Percentiles rank a stretch among this genome's conserved stretches.
Evolutionary conservation across 2,329 filamentous ascomycete genomes (phyloP).

Genomic region (Xylariales sp.): DNA sequence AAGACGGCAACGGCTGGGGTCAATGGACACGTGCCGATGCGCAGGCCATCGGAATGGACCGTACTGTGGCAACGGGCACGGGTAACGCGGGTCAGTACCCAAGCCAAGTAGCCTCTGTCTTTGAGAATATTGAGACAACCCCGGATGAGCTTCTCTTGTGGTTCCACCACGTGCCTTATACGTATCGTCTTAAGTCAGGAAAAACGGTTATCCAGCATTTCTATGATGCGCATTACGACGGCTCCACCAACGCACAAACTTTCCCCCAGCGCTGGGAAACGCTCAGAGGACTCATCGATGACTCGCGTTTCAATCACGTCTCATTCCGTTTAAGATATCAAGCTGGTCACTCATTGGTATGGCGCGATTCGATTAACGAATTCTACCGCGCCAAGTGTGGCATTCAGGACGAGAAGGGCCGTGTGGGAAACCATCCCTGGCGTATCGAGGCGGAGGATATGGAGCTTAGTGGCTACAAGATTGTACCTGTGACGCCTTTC

Average conservation of each 20-base stretch:
- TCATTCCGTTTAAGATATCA: slow-evolving; percentile 59
- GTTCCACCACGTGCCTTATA: slow-evolving; percentile 73
- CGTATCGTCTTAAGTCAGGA: slow-evolving; percentile 53
- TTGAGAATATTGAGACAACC: slow-evolving; percentile 57
- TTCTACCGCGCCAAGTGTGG: slow-evolving; percentile 60
- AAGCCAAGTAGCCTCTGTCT: slow-evolving; percentile 50
- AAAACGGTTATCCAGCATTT: slow-evolving; percentile 59
- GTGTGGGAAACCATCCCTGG: slow-evolving; percentile 58
- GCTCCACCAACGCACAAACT: slow-evolving; percentile 54
- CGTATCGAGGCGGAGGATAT: slow-evolving; percentile 68
- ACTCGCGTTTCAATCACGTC: slow-evolving; percentile 54
- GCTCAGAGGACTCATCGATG: slow-evolving; percentile 53
- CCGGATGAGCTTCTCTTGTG: slow-evolving; percentile 66
- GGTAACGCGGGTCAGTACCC: slow-evolving; percentile 64
- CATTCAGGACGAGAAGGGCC: slow-evolving; percentile 50
- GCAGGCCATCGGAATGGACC: slow-evolving; percentile 63
- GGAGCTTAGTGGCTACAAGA: slow-evolving; percentile 53
- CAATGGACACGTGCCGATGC: slow-evolving; percentile 67
- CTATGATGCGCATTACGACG: slow-evolving; percentile 49
- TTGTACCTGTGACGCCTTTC: slow-evolving; percentile 50
- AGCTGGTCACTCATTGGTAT: slow-evolving; percentile 65
- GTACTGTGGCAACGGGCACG: slow-evolving; percentile 64
- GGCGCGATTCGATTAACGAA: slow-evolving; percentile 62
- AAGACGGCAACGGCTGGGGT: slow-evolving; percentile 65
- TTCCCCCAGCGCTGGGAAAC: slow-evolving; percentile 52